Conservation (phyloP, 176 grass and related monocot genomes). For the Carex cristatella region DNA sequence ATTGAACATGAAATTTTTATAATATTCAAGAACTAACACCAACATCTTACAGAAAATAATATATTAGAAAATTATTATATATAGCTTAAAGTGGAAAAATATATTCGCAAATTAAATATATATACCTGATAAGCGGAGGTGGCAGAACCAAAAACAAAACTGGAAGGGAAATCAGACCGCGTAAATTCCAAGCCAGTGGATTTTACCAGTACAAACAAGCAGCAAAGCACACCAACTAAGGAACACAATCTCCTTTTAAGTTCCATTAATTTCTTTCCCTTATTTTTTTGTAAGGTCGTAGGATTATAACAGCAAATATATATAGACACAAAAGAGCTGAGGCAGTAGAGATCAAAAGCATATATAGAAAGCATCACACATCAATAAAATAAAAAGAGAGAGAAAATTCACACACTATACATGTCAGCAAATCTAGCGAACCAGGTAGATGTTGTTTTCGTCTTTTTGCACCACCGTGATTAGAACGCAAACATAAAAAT, state of each 20-base stretch:
- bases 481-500: background rate
- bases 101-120: background rate
- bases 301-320: background rate
- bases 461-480: background rate
- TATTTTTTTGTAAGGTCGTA: background rate
- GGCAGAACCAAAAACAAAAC: slow-evolving; percentile 66
- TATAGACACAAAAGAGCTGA: no score
- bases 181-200: slow-evolving; percentile 38
- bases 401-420: no score
- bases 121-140: slow-evolving; percentile 67
- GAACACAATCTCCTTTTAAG: background rate
- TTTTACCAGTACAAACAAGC: background rate
- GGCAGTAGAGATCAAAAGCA: no score
- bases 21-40: background rate
- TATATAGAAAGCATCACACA: no score
- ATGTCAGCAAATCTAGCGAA: no score
- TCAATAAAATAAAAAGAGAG: no score
- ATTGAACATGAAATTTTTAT: background rate
- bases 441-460: background rate
- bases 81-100: background rate
- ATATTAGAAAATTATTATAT: background rate
- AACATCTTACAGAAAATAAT: background rate
- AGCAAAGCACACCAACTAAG: background rate
- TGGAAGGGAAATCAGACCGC: slow-evolving; percentile 49
- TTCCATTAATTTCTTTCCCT: background rate